These are phyloP conservation scores for Picea mariana DNA, from an alignment of 83 land plant species.

Conservation along the genomic window DNA sequence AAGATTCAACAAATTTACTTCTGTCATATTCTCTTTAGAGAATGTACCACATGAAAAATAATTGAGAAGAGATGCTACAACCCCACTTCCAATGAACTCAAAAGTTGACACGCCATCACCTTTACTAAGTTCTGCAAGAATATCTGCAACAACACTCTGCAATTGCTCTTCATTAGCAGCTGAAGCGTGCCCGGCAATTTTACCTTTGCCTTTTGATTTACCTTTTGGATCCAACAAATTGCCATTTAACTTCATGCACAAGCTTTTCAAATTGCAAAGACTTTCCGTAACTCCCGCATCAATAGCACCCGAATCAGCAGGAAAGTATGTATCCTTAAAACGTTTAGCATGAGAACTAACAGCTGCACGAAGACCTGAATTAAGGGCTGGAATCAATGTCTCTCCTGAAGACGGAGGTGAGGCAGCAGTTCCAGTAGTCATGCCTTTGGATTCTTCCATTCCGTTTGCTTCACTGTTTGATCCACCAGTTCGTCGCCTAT, in stretches of 20 bases:
- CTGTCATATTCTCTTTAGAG: constrained; percentile 63
- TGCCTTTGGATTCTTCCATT: constrained; percentile 63
- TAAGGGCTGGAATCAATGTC: too few relatives aligned
- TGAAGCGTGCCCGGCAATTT: constrained; percentile 46
- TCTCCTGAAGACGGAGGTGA: too few relatives aligned
- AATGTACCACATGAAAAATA: constrained; percentile 86
- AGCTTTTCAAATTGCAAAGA: constrained; percentile 65
- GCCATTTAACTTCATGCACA: constrained; percentile 65
- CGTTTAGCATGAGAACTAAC: too few relatives aligned
- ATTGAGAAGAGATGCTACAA: constrained; percentile 76
- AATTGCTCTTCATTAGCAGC: constrained; percentile 60
- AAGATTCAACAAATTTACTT: constrained; percentile 50
- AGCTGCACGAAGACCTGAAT: too few relatives aligned
- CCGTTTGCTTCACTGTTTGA: constrained; percentile 33
- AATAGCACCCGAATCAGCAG: neutral
- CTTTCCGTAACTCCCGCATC: constrained; percentile 81
- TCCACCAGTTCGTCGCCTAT: constrained; percentile 60
- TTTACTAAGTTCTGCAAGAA: constrained; percentile 76
- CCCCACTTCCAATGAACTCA: constrained; percentile 98
- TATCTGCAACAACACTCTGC: constrained; percentile 54
- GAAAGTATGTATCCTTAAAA: too few relatives aligned
- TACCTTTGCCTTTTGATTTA: constrained; percentile 85
- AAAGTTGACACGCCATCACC: constrained; percentile 98
- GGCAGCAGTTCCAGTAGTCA: constrained; percentile 23
- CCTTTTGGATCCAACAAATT: constrained; percentile 50